Conservation (phyloP, 805 yeast species). For the Ogataea ramenticola region DNA sequence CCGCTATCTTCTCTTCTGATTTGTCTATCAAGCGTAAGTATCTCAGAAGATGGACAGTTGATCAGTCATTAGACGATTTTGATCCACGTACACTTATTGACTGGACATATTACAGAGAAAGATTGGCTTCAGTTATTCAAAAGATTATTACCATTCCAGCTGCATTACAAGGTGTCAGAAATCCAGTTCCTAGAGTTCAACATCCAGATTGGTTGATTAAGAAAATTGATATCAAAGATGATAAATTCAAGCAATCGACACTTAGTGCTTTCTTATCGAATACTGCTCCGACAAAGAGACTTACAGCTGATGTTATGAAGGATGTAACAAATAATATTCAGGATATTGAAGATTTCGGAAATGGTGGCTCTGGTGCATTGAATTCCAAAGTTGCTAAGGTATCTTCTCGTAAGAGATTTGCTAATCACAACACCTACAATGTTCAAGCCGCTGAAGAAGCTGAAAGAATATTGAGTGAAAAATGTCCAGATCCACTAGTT, state of each 20-base stretch:
- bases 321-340: conserved; percentile 32
- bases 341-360: conserved; percentile 74
- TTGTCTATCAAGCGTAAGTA: conserved; percentile 58
- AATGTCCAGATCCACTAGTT: conserved; percentile 58
- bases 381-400: conserved; percentile 37
- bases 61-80: conserved; percentile 65
- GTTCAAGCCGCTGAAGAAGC: conserved; percentile 36
- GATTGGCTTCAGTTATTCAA: conserved; percentile 88
- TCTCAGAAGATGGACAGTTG: conserved; percentile 81
- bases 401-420: conserved; percentile 38
- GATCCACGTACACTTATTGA: conserved; percentile 88
- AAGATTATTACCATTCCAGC: conserved; percentile 97
- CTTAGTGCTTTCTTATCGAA: conserved; percentile 52
- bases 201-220: conserved; percentile 92
- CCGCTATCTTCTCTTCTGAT: conserved; percentile 89
- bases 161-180: conserved; percentile 76
- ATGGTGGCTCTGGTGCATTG: conserved; percentile 17
- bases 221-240: conserved; percentile 51
- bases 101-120: conserved; percentile 88
- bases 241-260: conserved; percentile 65
- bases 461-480: conserved; percentile 39
- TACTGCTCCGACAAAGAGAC: conserved; percentile 29
- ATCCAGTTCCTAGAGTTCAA: conserved; percentile 90
- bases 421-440: conserved; percentile 16
- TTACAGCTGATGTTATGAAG: conserved; percentile 24